A percentile compares a stretch with the other conserved stretches of the same genome.
Evolutionary conservation across 208 protist species (phyloP).

Genomic region (Herpetomonas tarakana): DNA sequence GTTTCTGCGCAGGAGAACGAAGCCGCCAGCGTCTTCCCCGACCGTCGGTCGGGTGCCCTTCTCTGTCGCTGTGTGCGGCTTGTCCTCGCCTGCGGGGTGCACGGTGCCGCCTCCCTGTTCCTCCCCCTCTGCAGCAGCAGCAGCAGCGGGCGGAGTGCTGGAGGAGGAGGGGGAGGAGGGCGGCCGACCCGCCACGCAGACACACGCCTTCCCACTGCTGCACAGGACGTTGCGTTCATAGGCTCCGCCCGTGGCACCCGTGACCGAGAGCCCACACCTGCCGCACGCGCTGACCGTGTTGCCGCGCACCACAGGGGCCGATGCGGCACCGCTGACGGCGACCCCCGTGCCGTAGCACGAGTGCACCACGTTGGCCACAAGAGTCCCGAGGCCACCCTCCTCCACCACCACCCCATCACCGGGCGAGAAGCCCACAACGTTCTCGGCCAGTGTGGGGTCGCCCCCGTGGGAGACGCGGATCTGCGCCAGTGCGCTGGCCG

Average conservation of each 20-base stretch:
- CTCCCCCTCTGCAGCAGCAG: not conserved
- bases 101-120: not conserved
- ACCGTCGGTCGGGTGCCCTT: not conserved
- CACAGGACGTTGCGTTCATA: conserved; percentile 44
- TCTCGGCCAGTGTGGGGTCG: conserved; percentile 30
- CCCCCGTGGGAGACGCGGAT: conserved; percentile 18
- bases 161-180: no score
- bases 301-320: conserved; percentile 20
- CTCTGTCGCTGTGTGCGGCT: not conserved
- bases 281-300: conserved; percentile 32
- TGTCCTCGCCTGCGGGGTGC: not conserved
- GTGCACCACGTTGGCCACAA: conserved; percentile 23
- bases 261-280: conserved; percentile 18
- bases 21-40: not conserved
- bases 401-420: conserved; percentile 30
- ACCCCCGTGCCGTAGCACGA: conserved; percentile 22
- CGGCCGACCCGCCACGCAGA: conserved; percentile 12
- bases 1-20: conserved; percentile 21
- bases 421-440: conserved; percentile 27
- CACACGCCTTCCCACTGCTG: conserved; percentile 9
- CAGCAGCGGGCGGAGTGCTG: not conserved
- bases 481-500: conserved; percentile 17
- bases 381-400: conserved; percentile 25
- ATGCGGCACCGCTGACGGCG: conserved; percentile 10
- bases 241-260: conserved; percentile 12